Conservation (phyloP, 164 flowering plant genomes). For the Vitis rotundifolia region DNA sequence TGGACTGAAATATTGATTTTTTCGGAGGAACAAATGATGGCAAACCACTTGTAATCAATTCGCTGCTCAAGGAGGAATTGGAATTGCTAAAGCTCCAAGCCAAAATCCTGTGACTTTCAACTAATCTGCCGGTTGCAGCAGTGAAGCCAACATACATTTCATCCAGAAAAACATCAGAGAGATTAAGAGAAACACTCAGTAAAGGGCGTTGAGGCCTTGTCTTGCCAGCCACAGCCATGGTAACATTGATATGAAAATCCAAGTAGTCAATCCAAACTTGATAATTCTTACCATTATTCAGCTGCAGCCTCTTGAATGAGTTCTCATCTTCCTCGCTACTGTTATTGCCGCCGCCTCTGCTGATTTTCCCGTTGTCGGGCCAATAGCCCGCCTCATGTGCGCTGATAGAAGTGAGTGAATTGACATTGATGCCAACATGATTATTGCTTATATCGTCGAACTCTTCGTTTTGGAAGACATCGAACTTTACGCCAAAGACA, state of each 20-base stretch:
- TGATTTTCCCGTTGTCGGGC: slow-evolving; percentile 12
- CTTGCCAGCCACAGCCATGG: slow-evolving; percentile 40
- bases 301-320: slow-evolving; percentile 14
- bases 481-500: slow-evolving; percentile 66
- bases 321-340: slow-evolving; percentile 1
- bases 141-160: slow-evolving; percentile 48
- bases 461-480: slow-evolving; percentile 53
- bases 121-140: slow-evolving; percentile 37
- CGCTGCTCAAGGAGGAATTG: slow-evolving; percentile 34
- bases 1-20: slow-evolving; percentile 23
- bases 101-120: slow-evolving; percentile 37
- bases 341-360: background rate
- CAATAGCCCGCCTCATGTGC: slow-evolving; percentile 53
- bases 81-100: slow-evolving; percentile 58
- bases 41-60: slow-evolving; percentile 39
- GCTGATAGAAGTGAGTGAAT: slow-evolving; percentile 40
- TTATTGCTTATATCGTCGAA: slow-evolving; percentile 48
- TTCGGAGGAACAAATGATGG: slow-evolving; percentile 53
- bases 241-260: slow-evolving; percentile 22
- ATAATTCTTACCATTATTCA: slow-evolving; percentile 39
- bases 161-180: slow-evolving; percentile 33
- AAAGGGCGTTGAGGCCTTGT: slow-evolving; percentile 32
- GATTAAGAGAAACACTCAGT: slow-evolving; percentile 21
- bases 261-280: slow-evolving; percentile 47
- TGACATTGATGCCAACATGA: slow-evolving; percentile 61